Base-by-base conservation (phyloP, 805 yeast genomes). In the Barnettozyma wickerhamii region DNA sequence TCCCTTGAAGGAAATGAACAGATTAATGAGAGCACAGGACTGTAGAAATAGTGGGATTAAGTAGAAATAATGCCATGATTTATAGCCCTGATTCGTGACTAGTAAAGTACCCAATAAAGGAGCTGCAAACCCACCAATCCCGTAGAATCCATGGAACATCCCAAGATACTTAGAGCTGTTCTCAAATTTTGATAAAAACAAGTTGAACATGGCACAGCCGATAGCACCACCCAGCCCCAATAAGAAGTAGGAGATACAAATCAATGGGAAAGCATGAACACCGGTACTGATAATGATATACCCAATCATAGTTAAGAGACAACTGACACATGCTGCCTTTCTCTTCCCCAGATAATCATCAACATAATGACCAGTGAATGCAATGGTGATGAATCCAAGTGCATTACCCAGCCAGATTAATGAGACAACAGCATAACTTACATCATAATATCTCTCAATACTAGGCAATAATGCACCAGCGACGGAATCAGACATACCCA, bases 111-210 rank as follows among this genome's bases (percentile, higher is more conserved):
- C 80, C 20, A 77, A 59, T 31, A 79, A 54, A 3, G 88, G 87
- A 5, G 83, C 69, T 2, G 75, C 44, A 6, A 79, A 71, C 3
- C 85, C 87, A 10, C 87, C 87, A 3, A 75, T 30, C 2, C 88
- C 88, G 54, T 80, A 81, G 9, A 63, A 51, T 0, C 82, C 86
- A 57, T 81, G 87, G 50, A 71, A 69, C 33, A 64, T 59, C 1
- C 84, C 80, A 33, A 79, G 58, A 46, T 71, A 71, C 24, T 65
- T 65, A 7, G 80, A 68, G 14, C 73, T 65, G 17, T 52, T 41
- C 29, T 40, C 21, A 35, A 80, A 59, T 43, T 69, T 58, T 3
- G 78, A 60, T n/a, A 76, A 43, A 48, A 74, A 77, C 14, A 76
- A 68, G 50, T 77, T 78, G 35, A 66, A 65, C 47, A 75, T 79